These are phyloP conservation scores for Leishmania major DNA, from an alignment of 208 protist genomes.

Conservation along the genomic window DNA sequence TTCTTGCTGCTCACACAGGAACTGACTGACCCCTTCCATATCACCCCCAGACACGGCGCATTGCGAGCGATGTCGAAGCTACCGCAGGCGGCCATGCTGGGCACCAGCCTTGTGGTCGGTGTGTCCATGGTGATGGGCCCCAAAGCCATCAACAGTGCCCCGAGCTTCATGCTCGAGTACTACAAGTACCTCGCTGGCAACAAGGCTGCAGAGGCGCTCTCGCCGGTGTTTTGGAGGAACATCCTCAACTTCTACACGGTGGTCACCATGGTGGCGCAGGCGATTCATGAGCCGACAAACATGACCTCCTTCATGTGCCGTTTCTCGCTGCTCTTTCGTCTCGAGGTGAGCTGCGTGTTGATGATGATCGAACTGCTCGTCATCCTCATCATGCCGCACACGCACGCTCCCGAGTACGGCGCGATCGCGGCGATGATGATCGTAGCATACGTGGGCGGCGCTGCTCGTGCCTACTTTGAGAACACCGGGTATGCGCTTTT, in stretches of 20 bases:
- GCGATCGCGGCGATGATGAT: slow-evolving; percentile 79
- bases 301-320: slow-evolving; percentile 74
- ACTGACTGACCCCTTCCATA: neutral
- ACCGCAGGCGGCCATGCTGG: slow-evolving; percentile 49
- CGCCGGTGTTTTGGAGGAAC: slow-evolving; percentile 64
- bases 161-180: slow-evolving; percentile 86
- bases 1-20: neutral
- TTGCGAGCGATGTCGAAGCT: slow-evolving; percentile 13
- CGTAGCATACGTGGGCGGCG: slow-evolving; percentile 63
- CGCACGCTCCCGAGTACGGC: slow-evolving; percentile 32
- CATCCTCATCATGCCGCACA: slow-evolving; percentile 59
- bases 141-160: slow-evolving; percentile 86
- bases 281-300: slow-evolving; percentile 70
- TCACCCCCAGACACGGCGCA: neutral
- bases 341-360: slow-evolving; percentile 47
- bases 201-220: slow-evolving; percentile 32
- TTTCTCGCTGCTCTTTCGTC: slow-evolving; percentile 69
- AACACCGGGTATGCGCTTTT: slow-evolving; percentile 91
- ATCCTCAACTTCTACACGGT: slow-evolving; percentile 84
- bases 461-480: slow-evolving; percentile 81
- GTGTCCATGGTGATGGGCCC: slow-evolving; percentile 89
- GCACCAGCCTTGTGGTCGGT: slow-evolving; percentile 79
- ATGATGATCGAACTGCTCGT: slow-evolving; percentile 73
- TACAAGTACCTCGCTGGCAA: slow-evolving; percentile 69
- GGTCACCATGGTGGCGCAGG: slow-evolving; percentile 75